A percentile compares a stretch with the other conserved stretches of the same genome.
Conservation (phyloP, 805 yeast species). For the Naumovozyma baii region DNA sequence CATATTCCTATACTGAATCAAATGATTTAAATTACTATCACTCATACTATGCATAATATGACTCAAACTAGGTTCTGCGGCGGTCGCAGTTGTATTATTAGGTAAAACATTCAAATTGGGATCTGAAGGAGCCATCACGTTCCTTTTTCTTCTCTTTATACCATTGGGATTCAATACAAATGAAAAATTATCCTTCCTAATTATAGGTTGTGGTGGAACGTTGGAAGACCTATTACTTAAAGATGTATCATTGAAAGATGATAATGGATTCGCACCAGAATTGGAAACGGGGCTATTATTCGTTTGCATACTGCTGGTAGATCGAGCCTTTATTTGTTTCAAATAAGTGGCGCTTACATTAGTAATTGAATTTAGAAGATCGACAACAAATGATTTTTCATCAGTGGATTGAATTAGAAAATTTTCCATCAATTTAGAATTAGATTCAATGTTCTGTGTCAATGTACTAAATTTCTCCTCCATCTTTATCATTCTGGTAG, state of each 20-base stretch:
- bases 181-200: slow-evolving; percentile 4
- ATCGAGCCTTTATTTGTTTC: slow-evolving; percentile 7
- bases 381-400: slow-evolving; percentile 11
- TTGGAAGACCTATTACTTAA: no score
- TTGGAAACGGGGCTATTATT: no score
- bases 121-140: background rate
- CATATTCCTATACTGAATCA: background rate
- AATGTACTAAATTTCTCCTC: slow-evolving; percentile 25
- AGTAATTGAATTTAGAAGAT: slow-evolving; percentile 24
- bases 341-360: slow-evolving; percentile 23
- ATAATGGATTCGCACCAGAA: no score
- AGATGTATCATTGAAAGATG: no score
- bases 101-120: background rate
- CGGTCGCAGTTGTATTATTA: background rate
- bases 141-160: slow-evolving; percentile 21
- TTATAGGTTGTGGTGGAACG: no score
- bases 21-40: background rate
- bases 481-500: slow-evolving; percentile 24
- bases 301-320: no score
- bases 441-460: slow-evolving; percentile 13
- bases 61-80: background rate
- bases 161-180: slow-evolving; percentile 29
- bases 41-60: background rate
- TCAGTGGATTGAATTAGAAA: slow-evolving; percentile 2
- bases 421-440: background rate